Conservation (phyloP, 768 basidiomycete species). For the Peribolospora baueri region DNA sequence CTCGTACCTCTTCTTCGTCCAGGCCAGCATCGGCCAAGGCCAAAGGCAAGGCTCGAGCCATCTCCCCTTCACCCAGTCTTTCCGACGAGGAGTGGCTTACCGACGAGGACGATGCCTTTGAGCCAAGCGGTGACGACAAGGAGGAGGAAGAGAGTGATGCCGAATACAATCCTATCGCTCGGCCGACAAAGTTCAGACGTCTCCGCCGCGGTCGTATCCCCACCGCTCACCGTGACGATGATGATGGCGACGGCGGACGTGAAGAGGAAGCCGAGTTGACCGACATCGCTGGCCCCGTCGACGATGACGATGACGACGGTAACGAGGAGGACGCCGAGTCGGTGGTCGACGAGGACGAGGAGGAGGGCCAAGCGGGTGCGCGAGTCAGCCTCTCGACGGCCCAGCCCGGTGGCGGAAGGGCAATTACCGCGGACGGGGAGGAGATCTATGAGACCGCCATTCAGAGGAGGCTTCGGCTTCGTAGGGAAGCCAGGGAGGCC, state of each 20-base stretch:
- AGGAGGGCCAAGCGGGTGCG: neutral
- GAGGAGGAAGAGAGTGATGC: too few species aligned
- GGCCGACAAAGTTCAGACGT: neutral
- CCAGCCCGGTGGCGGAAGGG: neutral
- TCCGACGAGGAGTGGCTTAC: too few species aligned
- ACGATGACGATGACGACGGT: neutral
- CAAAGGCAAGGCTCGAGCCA: too few species aligned
- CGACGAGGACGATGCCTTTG: too few species aligned
- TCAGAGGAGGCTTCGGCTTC: neutral
- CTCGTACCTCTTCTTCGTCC: too few species aligned
- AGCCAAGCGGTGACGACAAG: too few species aligned
- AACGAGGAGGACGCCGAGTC: neutral
- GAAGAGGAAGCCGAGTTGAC: too few species aligned
- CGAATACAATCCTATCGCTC: too few species aligned
- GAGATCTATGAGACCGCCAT: neutral
- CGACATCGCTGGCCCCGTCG: too few species aligned
- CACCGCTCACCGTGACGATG: neutral
- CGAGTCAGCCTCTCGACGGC: neutral
- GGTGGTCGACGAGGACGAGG: neutral
- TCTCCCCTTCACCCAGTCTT: too few species aligned
- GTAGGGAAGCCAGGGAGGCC: neutral
- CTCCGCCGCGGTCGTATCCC: neutral
- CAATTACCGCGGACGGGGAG: neutral
- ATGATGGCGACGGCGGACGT: neutral
- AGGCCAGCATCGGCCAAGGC: too few species aligned